phyloP scores from a whole-genome alignment of 163 green algal genomes.

The Scenedesmus sp. region DNA sequence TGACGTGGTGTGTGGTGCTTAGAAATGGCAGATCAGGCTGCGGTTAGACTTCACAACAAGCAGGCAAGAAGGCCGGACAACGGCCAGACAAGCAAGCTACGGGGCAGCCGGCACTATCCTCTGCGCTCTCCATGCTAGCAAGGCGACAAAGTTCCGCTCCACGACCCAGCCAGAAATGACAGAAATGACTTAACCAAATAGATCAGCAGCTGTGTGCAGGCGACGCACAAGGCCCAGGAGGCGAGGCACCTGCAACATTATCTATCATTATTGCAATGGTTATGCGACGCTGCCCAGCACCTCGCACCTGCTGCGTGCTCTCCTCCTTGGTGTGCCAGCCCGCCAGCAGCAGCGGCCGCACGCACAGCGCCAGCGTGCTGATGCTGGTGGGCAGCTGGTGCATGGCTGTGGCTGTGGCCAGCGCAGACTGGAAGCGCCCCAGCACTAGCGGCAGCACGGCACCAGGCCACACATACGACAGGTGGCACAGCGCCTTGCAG shows the following conservation, averaged over 20 bases:
- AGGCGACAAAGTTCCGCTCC: too few relatives aligned
- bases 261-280: not conserved
- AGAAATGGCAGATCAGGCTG: too few relatives aligned
- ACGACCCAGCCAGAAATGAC: too few relatives aligned
- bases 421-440: slow-evolving; percentile 80
- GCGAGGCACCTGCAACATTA: too few relatives aligned
- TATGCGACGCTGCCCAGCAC: not conserved
- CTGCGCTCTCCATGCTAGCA: too few relatives aligned
- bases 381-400: slow-evolving; percentile 75
- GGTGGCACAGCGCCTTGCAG: slow-evolving; percentile 56
- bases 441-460: slow-evolving; percentile 87
- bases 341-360: slow-evolving; percentile 87
- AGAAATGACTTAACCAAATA: too few relatives aligned
- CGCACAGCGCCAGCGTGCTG: slow-evolving; percentile 77
- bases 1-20: not conserved
- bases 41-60: too few relatives aligned
- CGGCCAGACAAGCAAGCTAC: too few relatives aligned
- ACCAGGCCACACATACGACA: slow-evolving; percentile 78
- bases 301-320: slow-evolving; percentile 41
- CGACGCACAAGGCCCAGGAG: too few relatives aligned
- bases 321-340: slow-evolving; percentile 62
- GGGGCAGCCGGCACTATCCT: too few relatives aligned
- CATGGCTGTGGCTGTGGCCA: slow-evolving; percentile 83
- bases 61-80: too few relatives aligned
- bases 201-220: too few relatives aligned